These are phyloP conservation scores for Sporothrix euskadiensis DNA, from an alignment of 2,329 filamentous ascomycete species.

Conservation along the genomic window DNA sequence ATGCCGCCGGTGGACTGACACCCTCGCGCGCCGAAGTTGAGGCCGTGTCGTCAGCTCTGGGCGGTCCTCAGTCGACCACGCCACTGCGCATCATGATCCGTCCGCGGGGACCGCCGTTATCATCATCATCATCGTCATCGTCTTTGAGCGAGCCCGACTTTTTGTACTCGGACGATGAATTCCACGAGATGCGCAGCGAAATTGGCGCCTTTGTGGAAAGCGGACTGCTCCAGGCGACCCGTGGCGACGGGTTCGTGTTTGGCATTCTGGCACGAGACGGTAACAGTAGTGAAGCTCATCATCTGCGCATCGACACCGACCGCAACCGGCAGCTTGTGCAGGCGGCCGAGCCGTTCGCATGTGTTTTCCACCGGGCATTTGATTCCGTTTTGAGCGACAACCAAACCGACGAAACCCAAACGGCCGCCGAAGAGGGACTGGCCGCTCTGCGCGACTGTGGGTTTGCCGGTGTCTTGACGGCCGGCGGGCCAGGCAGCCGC, in stretches of 20 bases:
- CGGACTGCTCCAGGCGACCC: constrained; percentile 42
- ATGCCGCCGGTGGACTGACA: constrained; percentile 53
- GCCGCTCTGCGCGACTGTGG: constrained; percentile 45
- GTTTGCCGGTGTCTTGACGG: constrained; percentile 55
- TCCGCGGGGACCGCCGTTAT: constrained; percentile 47
- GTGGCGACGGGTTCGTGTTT: constrained; percentile 60
- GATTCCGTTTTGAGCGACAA: constrained; percentile 46
- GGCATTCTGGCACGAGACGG: constrained; percentile 45
- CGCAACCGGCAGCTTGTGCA: constrained; percentile 46
- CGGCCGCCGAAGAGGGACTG: constrained; percentile 37
- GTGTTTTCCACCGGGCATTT: constrained; percentile 60
- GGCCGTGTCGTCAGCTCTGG: constrained; percentile 32
- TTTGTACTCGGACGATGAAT: constrained; percentile 50
- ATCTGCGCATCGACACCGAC: constrained; percentile 43
- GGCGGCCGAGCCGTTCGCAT: constrained; percentile 46
- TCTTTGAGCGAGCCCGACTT: constrained; percentile 44
- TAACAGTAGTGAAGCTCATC: background rate
- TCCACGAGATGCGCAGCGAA: constrained; percentile 45
- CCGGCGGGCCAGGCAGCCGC: constrained; percentile 50
- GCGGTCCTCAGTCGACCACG: constrained; percentile 35
- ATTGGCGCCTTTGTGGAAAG: constrained; percentile 44
- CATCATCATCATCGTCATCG: constrained; percentile 32
- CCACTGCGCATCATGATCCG: constrained; percentile 59
- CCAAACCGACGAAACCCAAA: constrained; percentile 8
- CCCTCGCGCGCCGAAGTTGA: constrained; percentile 47